phyloP scores from a whole-genome alignment of 495 filamentous ascomycete genomes.

The Penicillium salamii region DNA sequence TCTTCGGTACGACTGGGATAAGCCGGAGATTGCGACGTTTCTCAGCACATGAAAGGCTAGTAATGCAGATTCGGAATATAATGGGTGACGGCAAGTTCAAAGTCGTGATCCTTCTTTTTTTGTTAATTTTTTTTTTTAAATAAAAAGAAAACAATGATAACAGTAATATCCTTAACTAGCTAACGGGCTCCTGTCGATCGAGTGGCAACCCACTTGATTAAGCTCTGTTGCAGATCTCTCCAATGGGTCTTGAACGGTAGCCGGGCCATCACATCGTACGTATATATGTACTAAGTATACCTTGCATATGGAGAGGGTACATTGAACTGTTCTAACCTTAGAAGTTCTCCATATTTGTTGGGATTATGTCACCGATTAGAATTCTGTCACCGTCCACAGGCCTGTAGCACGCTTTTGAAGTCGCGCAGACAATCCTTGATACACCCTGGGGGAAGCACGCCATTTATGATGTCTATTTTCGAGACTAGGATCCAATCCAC shows the following conservation, averaged over 20 bases:
- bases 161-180: too few species aligned
- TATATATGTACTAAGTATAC: not conserved
- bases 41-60: not conserved
- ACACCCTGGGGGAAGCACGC: slow-evolving; percentile 11
- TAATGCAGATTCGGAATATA: not conserved
- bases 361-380: too few species aligned
- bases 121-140: too few species aligned
- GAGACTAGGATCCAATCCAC: too few species aligned
- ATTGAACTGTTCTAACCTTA: not conserved
- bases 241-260: slow-evolving; percentile 1
- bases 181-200: not conserved
- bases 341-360: not conserved
- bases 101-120: too few species aligned
- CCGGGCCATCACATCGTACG: not conserved
- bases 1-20: not conserved
- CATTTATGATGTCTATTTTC: slow-evolving; percentile 7
- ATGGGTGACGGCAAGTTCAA: not conserved
- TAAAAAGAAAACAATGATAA: too few species aligned
- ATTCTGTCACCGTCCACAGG: not conserved
- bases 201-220: slow-evolving; percentile 4
- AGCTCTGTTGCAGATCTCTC: slow-evolving; percentile 7
- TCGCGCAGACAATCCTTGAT: slow-evolving; percentile 5
- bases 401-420: not conserved
- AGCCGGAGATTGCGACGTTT: not conserved
- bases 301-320: too few species aligned